Evolutionary conservation across 192 early-diverging fungal species (phyloP), one percentile per base, ranked within the genome.

Genomic region (Coemansia sp.): DNA sequence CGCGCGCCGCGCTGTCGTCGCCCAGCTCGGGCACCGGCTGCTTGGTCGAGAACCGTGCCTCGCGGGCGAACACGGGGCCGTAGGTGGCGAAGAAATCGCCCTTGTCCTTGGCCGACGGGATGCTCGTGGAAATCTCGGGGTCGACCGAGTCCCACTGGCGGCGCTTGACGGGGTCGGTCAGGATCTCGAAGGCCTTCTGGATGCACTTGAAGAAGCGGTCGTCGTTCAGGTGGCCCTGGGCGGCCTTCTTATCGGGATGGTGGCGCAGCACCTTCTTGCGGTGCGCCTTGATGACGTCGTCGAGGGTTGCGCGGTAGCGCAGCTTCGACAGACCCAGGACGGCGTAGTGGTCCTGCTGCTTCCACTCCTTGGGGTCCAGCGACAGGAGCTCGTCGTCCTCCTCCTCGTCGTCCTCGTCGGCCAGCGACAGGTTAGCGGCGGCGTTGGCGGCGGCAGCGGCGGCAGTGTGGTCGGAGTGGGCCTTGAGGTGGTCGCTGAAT

Each of bases 181-280:
- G 82, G 19, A 93, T 89, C 66, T 99, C 95, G 75, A 86, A 93
- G 10, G 97, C 95, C 81, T 81, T 87, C 69, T 96, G 93, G 54
- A 98, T 91, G 76, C 97, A 99, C 85, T 99, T 99, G 90, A 99
- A 99, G 83, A 98, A 97, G n/a, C 86, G 80, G 81, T 99, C 97
- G 64, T 94, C 91, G 79, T 89, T 89, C 30, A 78, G 69, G 45
- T 81, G 73, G 30, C 85, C 87, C 62, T 85, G 83, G 17, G 81
- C 70, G 17, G 91, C 91, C 83, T 95, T 96, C 89, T 99, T 99
- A 81, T 99, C 97, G 38, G 97, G 97, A 69, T 99, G 97, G 84
- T 98, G 94, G 46, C 91, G 89, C 51, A 99, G 86, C 34, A 97
- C 97, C 86, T 96, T 98, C 54, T 84, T 80, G 67, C 93, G 88